Base-by-base conservation (phyloP, 805 yeast genomes). In the Helenozyma rhizophorensis region DNA sequence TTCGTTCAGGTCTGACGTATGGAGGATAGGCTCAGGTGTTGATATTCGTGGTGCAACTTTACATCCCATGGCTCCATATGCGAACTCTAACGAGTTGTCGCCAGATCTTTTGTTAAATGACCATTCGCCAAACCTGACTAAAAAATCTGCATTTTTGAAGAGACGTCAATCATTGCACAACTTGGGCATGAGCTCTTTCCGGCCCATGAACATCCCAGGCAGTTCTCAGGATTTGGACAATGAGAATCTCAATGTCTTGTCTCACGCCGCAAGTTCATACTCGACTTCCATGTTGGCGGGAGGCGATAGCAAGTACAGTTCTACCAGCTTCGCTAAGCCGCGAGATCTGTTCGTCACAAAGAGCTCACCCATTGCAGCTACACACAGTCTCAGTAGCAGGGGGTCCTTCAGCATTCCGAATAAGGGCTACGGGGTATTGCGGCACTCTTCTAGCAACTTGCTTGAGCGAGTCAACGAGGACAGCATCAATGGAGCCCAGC, bases 151-250 rank as follows among this genome's bases (percentile, higher is more conserved):
- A 19, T 19, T 19, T 9, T 9, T 8, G 9, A 19, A 19, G 9
- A 18, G 29, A 18, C 29, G 13, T 18, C 19, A 21, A 27, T 12
- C 9, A 17, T 17, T 6, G 18, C 7, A 13, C 14, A 12, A 12
- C 9, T 8, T 6, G 34, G 27, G n/a, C n/a, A 27, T n/a, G 24
- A 18, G 19, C 19, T 5, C 19, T 5, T 8, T 17, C 7, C 29
- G 24, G 12, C 14, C 33, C 14, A 16, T 21, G 34, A 16, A 23
- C 23, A 21, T 32, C 23, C 23, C 31, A 9, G 15, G 26, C 4
- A 21, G 30, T 12, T 27, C 41, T 1, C 40, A 30, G 11, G 70
- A 64, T 34, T 42, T 60, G 28, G 69, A 64, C 39, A 54, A 64
- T 31, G 69, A 63, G 30, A 62, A 63, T 39, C 37, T 45, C 24